Conservation (phyloP, 768 basidiomycete genomes). For the Mycena filopes region DNA sequence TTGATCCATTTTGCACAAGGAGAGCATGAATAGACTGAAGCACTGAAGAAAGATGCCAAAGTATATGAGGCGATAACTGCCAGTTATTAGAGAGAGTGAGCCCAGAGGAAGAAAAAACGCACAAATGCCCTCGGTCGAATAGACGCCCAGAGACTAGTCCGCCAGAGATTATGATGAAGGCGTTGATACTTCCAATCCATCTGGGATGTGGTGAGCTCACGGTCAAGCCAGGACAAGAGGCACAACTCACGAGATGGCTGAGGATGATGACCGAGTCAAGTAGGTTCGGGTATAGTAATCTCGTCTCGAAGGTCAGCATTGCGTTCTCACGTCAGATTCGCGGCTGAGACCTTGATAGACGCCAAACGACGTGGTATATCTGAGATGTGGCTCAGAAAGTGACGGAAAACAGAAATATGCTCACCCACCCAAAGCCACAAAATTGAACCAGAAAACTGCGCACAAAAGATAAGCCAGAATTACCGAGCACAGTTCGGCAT, state of each 20-base stretch:
- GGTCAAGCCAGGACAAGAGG: not conserved
- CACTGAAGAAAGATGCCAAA: constrained; percentile 47
- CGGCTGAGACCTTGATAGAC: constrained; percentile 43
- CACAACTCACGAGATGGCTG: constrained; percentile 46
- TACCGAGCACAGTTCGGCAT: too few species aligned
- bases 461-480: too few species aligned
- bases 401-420: not conserved
- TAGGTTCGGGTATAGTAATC: constrained; percentile 53
- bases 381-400: constrained; percentile 20
- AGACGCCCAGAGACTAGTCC: constrained; percentile 54
- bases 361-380: constrained; percentile 50
- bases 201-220: constrained; percentile 30
- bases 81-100: constrained; percentile 12
- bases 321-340: not conserved
- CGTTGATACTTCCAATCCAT: constrained; percentile 60
- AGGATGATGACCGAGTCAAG: constrained; percentile 45
- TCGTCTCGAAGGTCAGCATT: constrained; percentile 36
- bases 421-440: constrained; percentile 51
- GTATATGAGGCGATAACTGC: constrained; percentile 44
- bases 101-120: constrained; percentile 21
- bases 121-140: constrained; percentile 63
- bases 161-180: constrained; percentile 53
- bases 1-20: constrained; percentile 51
- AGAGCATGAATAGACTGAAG: constrained; percentile 57
- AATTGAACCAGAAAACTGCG: constrained; percentile 42